phyloP scores from a whole-genome alignment of 345 rosid genomes.

The Rhizophora apiculata region DNA sequence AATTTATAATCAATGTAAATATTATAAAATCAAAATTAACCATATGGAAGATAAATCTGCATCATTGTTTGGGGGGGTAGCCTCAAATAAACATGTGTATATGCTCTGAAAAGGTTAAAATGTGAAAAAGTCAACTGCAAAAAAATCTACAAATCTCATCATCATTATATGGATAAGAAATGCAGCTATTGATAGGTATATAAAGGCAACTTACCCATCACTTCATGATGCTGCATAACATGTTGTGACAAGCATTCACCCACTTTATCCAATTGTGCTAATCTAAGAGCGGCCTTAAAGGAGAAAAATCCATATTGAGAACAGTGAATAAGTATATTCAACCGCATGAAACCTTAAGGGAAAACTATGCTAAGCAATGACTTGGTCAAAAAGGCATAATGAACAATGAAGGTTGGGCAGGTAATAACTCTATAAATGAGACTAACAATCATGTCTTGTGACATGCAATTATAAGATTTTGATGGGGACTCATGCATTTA shows the following conservation, averaged over 20 bases:
- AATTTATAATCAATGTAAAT: neutral
- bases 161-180: neutral
- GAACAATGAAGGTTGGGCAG: neutral
- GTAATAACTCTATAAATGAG: neutral
- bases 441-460: neutral
- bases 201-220: slow-evolving; percentile 67
- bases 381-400: neutral
- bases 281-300: slow-evolving; percentile 77
- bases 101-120: neutral
- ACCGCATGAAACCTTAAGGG: slow-evolving; percentile 5
- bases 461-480: neutral
- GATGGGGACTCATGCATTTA: neutral
- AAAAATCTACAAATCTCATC: neutral
- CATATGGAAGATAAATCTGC: neutral
- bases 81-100: neutral
- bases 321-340: slow-evolving; percentile 5
- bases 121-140: neutral
- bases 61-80: neutral
- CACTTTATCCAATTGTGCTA: slow-evolving; percentile 83
- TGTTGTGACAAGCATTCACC: slow-evolving; percentile 70
- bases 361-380: neutral
- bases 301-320: slow-evolving; percentile 12
- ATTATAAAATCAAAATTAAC: neutral
- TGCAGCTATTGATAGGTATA: neutral
- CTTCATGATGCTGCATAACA: slow-evolving; percentile 98